These are phyloP conservation scores for Talaromyces rugulosus DNA, from an alignment of 2,329 filamentous ascomycete species.

Conservation along the genomic window DNA sequence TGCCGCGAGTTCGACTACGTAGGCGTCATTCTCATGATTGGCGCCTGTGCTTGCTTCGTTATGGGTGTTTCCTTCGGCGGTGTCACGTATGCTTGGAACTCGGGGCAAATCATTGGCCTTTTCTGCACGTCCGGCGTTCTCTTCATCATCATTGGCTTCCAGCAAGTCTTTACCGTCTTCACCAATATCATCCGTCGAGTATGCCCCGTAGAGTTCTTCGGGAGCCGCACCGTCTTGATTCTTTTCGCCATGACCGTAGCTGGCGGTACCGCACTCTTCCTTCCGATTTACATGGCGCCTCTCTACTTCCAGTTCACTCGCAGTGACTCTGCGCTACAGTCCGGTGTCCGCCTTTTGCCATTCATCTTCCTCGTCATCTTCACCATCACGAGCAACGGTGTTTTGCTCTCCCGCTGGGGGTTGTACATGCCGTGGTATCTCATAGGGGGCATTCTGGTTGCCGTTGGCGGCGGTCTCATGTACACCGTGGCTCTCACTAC, in stretches of 20 bases:
- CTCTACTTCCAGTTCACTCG: constrained; percentile 51
- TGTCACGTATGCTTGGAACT: constrained; percentile 44
- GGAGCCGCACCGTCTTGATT: constrained; percentile 32
- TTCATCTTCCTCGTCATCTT: constrained; percentile 19
- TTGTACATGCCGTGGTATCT: constrained; percentile 23
- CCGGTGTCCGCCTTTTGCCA: constrained; percentile 26
- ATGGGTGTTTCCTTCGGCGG: constrained; percentile 52
- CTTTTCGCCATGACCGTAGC: constrained; percentile 41
- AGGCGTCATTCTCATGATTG: constrained; percentile 42
- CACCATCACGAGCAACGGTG: constrained; percentile 17
- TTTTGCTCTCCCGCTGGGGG: constrained; percentile 17
- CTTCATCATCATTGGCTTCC: constrained; percentile 41
- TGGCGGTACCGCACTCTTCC: constrained; percentile 31
- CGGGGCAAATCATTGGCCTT: constrained; percentile 41
- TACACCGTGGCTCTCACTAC: constrained; percentile 18
- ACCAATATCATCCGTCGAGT: constrained; percentile 43
- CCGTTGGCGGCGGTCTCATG: constrained; percentile 20
- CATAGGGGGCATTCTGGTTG: constrained; percentile 16
- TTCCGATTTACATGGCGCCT: constrained; percentile 48
- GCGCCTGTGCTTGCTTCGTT: constrained; percentile 35
- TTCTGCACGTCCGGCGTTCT: constrained; percentile 47
- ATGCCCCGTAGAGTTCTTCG: constrained; percentile 48
- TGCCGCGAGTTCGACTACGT: constrained; percentile 39
- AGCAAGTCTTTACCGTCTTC: constrained; percentile 43
- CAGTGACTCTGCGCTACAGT: constrained; percentile 30